phyloP scores from a whole-genome alignment of 164 flowering plant genomes.

The Malania oleifera region DNA sequence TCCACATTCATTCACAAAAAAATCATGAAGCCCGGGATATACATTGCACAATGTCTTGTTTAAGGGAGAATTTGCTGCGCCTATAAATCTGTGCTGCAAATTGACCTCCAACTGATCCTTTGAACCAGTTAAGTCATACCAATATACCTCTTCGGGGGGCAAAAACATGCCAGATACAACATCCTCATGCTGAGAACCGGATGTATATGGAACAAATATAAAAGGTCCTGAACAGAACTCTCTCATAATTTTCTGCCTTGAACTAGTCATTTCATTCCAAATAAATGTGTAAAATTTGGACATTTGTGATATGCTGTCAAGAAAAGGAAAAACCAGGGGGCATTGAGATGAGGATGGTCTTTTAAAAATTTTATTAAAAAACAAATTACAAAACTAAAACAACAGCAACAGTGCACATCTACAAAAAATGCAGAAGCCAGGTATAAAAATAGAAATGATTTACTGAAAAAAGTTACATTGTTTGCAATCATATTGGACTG shows the following conservation, averaged over 20 bases:
- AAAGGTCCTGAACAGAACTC: slow-evolving; percentile 49
- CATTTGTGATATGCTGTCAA: slow-evolving; percentile 77
- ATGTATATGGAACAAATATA: slow-evolving; percentile 68
- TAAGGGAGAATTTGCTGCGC: slow-evolving; percentile 12
- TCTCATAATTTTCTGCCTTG: slow-evolving; percentile 31
- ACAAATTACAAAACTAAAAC: no score
- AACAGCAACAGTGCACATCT: no score
- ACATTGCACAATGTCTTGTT: slow-evolving; percentile 45
- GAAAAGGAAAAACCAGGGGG: slow-evolving; percentile 1
- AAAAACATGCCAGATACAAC: slow-evolving; percentile 58
- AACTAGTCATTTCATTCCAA: slow-evolving; percentile 50
- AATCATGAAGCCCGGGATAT: slow-evolving; percentile 69
- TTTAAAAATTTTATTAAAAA: no score
- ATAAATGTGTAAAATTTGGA: slow-evolving; percentile 66
- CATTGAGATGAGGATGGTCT: no score
- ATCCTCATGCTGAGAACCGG: slow-evolving; percentile 37
- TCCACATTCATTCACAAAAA: slow-evolving; percentile 76
- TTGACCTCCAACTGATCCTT: slow-evolving; percentile 27
- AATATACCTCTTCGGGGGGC: slow-evolving; percentile 59
- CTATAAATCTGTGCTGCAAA: slow-evolving; percentile 15
- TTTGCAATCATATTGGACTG: no score
- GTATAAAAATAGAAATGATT: no score
- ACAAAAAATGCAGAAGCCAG: no score
- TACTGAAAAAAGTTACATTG: no score
- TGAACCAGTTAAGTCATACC: slow-evolving; percentile 77